Percentiles rank a stretch among this genome's conserved stretches.
phyloP scores from a whole-genome alignment of 352 stramenopile species.

The Halophytophthora batemanensis region DNA sequence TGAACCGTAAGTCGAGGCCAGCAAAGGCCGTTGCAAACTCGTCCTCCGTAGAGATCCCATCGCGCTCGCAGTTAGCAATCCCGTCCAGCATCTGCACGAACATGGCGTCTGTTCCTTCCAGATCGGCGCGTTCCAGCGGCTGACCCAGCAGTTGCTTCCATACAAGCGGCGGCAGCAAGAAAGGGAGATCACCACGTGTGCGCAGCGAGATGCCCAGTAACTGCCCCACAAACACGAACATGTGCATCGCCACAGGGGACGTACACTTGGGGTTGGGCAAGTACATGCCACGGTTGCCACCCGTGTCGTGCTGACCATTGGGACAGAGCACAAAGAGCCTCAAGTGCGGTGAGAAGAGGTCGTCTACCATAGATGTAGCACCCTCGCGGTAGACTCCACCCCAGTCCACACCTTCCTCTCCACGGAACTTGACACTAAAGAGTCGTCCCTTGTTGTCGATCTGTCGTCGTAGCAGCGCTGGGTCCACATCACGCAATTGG shows the following conservation, averaged over 20 bases:
- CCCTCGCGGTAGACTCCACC: slow-evolving; percentile 87
- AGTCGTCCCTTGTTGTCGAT: slow-evolving; percentile 88
- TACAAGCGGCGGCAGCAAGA: slow-evolving; percentile 90
- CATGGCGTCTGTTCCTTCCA: slow-evolving; percentile 89
- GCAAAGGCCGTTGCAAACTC: slow-evolving; percentile 80
- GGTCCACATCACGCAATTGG: slow-evolving; percentile 84
- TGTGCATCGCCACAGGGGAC: slow-evolving; percentile 85
- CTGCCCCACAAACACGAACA: slow-evolving; percentile 94
- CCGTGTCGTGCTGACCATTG: slow-evolving; percentile 86
- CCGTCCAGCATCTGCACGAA: slow-evolving; percentile 88
- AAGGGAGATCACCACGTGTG: slow-evolving; percentile 90
- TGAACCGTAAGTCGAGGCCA: slow-evolving; percentile 77
- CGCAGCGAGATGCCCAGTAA: slow-evolving; percentile 93
- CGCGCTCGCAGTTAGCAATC: slow-evolving; percentile 78
- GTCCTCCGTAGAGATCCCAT: slow-evolving; percentile 75
- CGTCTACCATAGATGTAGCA: slow-evolving; percentile 87
- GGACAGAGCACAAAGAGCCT: slow-evolving; percentile 82
- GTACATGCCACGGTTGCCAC: slow-evolving; percentile 85
- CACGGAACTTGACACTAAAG: slow-evolving; percentile 89
- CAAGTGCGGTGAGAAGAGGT: slow-evolving; percentile 85
- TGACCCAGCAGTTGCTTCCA: slow-evolving; percentile 92
- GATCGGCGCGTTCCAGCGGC: slow-evolving; percentile 70
- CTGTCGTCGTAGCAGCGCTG: slow-evolving; percentile 79
- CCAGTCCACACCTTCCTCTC: slow-evolving; percentile 88
- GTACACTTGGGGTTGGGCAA: slow-evolving; percentile 87